phyloP scores from a whole-genome alignment of 225 moss, liverwort and hornwort genomes.

The Bryum argenteum region DNA sequence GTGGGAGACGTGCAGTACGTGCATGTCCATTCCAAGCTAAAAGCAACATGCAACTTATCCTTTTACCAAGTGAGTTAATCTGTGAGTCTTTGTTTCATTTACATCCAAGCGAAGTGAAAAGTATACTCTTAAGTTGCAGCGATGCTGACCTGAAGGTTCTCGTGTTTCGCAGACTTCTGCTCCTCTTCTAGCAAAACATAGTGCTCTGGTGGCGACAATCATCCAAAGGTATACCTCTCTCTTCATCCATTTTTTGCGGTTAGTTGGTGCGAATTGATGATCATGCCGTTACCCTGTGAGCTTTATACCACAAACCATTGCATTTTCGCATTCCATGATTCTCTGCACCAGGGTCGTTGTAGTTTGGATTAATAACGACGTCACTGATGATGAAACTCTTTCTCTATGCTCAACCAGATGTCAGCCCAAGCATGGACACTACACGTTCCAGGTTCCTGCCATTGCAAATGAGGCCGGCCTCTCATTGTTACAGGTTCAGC shows the following conservation, averaged over 20 bases:
- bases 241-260: not conserved
- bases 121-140: conserved; percentile 4
- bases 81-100: not conserved
- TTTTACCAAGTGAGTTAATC: conserved; percentile 64
- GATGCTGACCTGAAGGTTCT: conserved; percentile 13
- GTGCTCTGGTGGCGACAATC: conserved; percentile 62
- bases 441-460: conserved; percentile 62
- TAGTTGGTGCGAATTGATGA: not conserved
- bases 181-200: conserved; percentile 66
- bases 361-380: not conserved
- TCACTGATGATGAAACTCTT: not conserved
- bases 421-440: conserved; percentile 75
- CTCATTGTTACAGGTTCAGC: conserved; percentile 70
- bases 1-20: conserved; percentile 67
- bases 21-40: conserved; percentile 76
- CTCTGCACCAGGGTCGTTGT: conserved; percentile 4
- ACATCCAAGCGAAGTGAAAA: not conserved
- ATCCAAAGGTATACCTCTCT: conserved; percentile 50
- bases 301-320: not conserved
- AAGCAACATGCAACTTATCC: conserved; percentile 74
- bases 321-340: not conserved
- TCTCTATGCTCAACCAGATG: conserved; percentile 47
- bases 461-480: conserved; percentile 66
- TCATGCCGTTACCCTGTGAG: conserved; percentile 6
- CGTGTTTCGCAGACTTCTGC: conserved; percentile 62